Percentiles rank a stretch among this genome's conserved stretches.
phyloP scores from a whole-genome alignment of 768 basidiomycete species.

The Termitomyces sp. region DNA sequence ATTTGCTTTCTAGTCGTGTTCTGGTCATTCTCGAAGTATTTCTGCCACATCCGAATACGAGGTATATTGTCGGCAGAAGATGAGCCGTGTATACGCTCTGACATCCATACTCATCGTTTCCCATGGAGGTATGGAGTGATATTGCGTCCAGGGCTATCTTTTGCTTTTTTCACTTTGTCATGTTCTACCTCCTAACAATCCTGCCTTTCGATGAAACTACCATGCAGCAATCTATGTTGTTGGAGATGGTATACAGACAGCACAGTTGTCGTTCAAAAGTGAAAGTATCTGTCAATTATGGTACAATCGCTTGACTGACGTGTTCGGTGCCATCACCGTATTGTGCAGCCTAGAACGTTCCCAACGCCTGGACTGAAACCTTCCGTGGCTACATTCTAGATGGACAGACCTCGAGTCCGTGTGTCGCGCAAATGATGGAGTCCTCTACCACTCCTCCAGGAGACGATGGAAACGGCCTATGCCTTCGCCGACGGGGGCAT shows the following conservation, averaged over 20 bases:
- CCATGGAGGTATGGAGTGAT: background rate
- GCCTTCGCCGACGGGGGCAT: too few relatives aligned
- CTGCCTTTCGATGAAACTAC: too few relatives aligned
- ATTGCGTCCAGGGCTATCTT: background rate
- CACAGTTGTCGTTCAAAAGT: constrained; percentile 13
- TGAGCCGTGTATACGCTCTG: too few relatives aligned
- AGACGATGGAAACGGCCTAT: too few relatives aligned
- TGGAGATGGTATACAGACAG: background rate
- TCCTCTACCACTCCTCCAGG: too few relatives aligned
- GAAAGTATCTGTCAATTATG: background rate
- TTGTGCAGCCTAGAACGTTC: constrained; percentile 23
- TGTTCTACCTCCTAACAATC: too few relatives aligned
- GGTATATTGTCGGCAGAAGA: too few relatives aligned
- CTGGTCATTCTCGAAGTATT: background rate
- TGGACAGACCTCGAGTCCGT: constrained; percentile 13
- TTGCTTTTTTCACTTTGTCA: too few relatives aligned
- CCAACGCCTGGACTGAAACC: constrained; percentile 21
- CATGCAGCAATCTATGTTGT: background rate
- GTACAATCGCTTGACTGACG: background rate
- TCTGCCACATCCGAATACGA: background rate
- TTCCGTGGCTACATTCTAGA: too few relatives aligned
- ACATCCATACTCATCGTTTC: background rate
- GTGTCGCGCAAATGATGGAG: too few relatives aligned
- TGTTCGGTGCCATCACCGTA: constrained; percentile 25
- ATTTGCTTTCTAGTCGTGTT: background rate